Evolutionary conservation across 192 early-diverging fungal genomes (phyloP).

Genomic region (Thamnidium elegans): DNA sequence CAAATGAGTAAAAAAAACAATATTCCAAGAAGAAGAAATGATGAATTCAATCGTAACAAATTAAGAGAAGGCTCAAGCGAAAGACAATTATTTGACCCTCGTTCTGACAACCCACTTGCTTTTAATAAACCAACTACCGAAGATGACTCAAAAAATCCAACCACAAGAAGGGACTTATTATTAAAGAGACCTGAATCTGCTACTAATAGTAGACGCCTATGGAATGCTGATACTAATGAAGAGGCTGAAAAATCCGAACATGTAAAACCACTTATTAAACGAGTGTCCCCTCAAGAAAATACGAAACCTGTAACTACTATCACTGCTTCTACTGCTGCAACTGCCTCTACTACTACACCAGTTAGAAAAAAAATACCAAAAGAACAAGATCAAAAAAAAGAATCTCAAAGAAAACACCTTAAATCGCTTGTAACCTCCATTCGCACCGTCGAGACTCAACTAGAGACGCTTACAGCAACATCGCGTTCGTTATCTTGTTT

Average conservation of each 20-base stretch:
- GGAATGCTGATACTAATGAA: too few relatives aligned
- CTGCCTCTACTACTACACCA: background rate
- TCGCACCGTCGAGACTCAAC: background rate
- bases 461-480: background rate
- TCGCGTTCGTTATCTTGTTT: background rate
- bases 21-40: conserved; percentile 4
- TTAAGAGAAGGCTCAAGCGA: background rate
- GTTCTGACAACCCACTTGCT: conserved; percentile 4
- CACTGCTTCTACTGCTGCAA: background rate
- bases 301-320: background rate
- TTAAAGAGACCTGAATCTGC: background rate
- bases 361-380: too few relatives aligned
- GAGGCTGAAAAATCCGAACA: background rate
- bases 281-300: background rate
- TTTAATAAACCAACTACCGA: conserved; percentile 1
- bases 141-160: too few relatives aligned
- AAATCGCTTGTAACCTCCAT: background rate
- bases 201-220: too few relatives aligned
- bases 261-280: background rate
- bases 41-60: conserved; percentile 12
- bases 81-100: conserved; percentile 11
- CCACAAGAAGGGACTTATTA: background rate
- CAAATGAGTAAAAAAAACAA: background rate
- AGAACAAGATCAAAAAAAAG: background rate
- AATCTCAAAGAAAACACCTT: background rate